phyloP scores from a whole-genome alignment of 2,329 filamentous ascomycete species.

The Apiospora pterosperma region DNA sequence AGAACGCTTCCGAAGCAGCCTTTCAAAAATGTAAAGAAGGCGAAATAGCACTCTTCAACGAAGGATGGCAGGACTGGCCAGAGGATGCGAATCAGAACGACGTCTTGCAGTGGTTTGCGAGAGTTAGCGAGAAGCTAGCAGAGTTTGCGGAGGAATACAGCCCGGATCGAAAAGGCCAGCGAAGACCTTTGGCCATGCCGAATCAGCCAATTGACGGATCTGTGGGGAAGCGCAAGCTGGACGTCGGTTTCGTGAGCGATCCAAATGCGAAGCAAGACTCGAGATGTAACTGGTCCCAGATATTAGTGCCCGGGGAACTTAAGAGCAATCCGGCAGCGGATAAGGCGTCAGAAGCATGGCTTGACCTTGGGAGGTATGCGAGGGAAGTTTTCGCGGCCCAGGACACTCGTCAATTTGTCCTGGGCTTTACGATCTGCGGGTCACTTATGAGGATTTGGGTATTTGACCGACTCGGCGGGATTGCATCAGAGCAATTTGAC shows the following conservation, averaged over 20 bases:
- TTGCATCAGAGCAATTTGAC: slow-evolving; percentile 39
- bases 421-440: slow-evolving; percentile 46
- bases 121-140: slow-evolving; percentile 24
- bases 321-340: slow-evolving; percentile 36
- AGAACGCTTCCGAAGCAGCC: slow-evolving; percentile 24
- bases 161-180: slow-evolving; percentile 12
- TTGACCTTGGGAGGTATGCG: slow-evolving; percentile 40
- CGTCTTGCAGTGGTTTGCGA: slow-evolving; percentile 31
- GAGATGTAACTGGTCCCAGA: slow-evolving; percentile 30
- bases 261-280: slow-evolving; percentile 14
- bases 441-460: slow-evolving; percentile 42
- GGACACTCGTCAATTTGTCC: slow-evolving; percentile 38
- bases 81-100: slow-evolving; percentile 28
- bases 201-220: slow-evolving; percentile 25
- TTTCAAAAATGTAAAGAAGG: slow-evolving; percentile 29
- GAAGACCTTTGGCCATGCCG: slow-evolving; percentile 16
- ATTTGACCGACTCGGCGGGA: slow-evolving; percentile 42
- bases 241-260: slow-evolving; percentile 27
- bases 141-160: slow-evolving; percentile 20
- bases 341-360: slow-evolving; percentile 29
- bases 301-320: slow-evolving; percentile 37
- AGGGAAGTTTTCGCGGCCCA: slow-evolving; percentile 41
- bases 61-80: slow-evolving; percentile 15
- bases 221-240: slow-evolving; percentile 28
- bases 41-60: slow-evolving; percentile 4